These are phyloP conservation scores for Boletus sensibilis DNA, from an alignment of 768 basidiomycete genomes.

Conservation along the genomic window DNA sequence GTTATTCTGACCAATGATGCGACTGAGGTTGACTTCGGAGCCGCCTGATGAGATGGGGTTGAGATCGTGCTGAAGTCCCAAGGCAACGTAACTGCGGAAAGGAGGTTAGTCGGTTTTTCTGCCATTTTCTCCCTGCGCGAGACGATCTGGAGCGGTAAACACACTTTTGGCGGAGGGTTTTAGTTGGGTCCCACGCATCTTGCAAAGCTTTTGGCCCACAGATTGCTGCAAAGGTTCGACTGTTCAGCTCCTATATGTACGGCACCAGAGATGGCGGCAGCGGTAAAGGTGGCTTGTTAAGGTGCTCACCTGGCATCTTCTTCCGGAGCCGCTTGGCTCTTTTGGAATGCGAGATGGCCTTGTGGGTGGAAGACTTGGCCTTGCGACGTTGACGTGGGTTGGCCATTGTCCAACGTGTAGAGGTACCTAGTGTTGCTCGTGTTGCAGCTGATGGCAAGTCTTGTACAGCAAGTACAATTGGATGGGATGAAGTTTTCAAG, in stretches of 20 bases:
- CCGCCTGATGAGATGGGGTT: slow-evolving; percentile 72
- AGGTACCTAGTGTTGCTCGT: not conserved
- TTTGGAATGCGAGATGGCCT: slow-evolving; percentile 67
- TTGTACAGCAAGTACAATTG: no score
- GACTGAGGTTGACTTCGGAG: slow-evolving; percentile 42
- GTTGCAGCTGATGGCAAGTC: not conserved
- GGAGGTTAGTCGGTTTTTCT: not conserved
- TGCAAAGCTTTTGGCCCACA: slow-evolving; percentile 79
- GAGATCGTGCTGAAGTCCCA: slow-evolving; percentile 70
- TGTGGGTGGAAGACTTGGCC: slow-evolving; percentile 72
- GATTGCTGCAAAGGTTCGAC: slow-evolving; percentile 49
- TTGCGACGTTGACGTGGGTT: slow-evolving; percentile 94
- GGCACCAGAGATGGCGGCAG: not conserved
- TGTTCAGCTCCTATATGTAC: slow-evolving; percentile 6
- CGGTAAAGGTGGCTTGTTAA: not conserved
- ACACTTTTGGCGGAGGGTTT: slow-evolving; percentile 92
- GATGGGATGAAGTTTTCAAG: not conserved
- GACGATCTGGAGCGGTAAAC: slow-evolving; percentile 26
- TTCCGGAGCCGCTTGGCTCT: slow-evolving; percentile 73
- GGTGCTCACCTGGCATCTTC: slow-evolving; percentile 67
- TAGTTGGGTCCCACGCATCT: slow-evolving; percentile 82
- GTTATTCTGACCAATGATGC: not conserved
- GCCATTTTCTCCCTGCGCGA: not conserved
- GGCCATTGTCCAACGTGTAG: slow-evolving; percentile 57
- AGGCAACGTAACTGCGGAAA: slow-evolving; percentile 61